These are phyloP conservation scores for Phlebiopsis flavidoalba DNA, from an alignment of 768 basidiomycete genomes.

Conservation along the genomic window DNA sequence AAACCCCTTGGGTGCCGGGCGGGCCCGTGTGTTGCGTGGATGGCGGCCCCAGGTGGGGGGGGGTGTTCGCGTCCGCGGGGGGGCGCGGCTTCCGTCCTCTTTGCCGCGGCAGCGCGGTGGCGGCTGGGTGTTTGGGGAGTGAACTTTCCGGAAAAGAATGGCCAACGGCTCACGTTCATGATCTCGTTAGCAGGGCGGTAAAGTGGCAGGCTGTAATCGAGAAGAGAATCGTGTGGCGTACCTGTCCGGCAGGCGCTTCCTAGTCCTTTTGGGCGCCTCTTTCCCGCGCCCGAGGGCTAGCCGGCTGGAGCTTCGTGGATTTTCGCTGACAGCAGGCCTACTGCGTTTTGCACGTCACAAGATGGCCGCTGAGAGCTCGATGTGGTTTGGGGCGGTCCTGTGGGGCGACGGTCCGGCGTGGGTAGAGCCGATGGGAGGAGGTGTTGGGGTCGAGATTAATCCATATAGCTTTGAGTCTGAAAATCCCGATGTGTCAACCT, in stretches of 20 bases:
- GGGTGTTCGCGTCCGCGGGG: too few species aligned
- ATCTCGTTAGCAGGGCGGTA: too few species aligned
- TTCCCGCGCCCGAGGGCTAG: too few species aligned
- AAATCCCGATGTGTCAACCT: neutral
- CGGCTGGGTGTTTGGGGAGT: slow-evolving; percentile 1
- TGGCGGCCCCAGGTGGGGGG: too few species aligned
- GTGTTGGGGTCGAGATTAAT: slow-evolving; percentile 84
- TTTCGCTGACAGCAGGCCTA: neutral
- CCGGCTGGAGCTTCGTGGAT: too few species aligned
- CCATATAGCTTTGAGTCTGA: slow-evolving; percentile 90
- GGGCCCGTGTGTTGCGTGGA: too few species aligned
- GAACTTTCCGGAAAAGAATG: neutral
- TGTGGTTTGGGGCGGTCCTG: neutral
- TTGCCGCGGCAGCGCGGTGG: neutral
- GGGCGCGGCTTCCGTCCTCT: neutral
- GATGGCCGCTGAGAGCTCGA: neutral
- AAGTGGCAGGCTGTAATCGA: too few species aligned
- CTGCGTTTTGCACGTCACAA: neutral
- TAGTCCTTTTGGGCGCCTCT: too few species aligned
- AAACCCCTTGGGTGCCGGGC: too few species aligned
- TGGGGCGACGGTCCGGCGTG: slow-evolving; percentile 28
- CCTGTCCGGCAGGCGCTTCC: too few species aligned
- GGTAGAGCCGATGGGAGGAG: slow-evolving; percentile 38
- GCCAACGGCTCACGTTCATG: neutral
- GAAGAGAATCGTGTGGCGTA: neutral